A percentile compares a stretch with the other conserved stretches of the same genome.
Evolutionary conservation across 2,329 filamentous ascomycete species (phyloP).

Genomic region (Setomelanomma holmii): DNA sequence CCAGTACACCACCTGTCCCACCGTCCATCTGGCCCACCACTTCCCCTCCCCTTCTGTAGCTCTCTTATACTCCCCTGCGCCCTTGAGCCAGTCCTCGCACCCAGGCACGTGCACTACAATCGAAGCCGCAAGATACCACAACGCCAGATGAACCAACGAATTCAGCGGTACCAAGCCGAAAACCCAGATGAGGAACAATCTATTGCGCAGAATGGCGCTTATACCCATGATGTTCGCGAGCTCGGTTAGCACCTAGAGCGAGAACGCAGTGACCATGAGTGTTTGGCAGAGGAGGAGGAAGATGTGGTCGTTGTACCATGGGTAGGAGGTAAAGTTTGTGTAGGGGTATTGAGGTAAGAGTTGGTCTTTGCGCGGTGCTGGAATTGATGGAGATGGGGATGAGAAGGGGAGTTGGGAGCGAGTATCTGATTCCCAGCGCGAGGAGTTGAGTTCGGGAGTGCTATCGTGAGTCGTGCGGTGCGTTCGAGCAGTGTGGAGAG

Average conservation of each 20-base stretch:
- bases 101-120: slow-evolving; percentile 4
- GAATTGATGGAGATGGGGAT: background rate
- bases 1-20: slow-evolving; percentile 17
- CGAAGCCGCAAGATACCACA: slow-evolving; percentile 22
- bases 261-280: slow-evolving; percentile 18
- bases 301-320: slow-evolving; percentile 28
- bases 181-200: slow-evolving; percentile 29
- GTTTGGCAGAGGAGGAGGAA: slow-evolving; percentile 23
- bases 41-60: background rate
- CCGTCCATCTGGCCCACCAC: slow-evolving; percentile 8
- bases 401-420: background rate
- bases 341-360: slow-evolving; percentile 19
- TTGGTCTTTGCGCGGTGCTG: background rate
- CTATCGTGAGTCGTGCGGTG: background rate
- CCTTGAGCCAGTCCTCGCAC: slow-evolving; percentile 14
- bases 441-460: background rate
- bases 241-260: slow-evolving; percentile 21
- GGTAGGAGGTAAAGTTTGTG: slow-evolving; percentile 10
- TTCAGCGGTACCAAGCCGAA: slow-evolving; percentile 24
- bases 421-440: background rate
- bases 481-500: background rate
- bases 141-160: slow-evolving; percentile 20
- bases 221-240: slow-evolving; percentile 25
- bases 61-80: background rate
- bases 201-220: slow-evolving; percentile 20